A percentile compares a stretch with the other conserved stretches of the same genome.
phyloP scores from a whole-genome alignment of 192 early-diverging fungal species.

The Gigaspora rosea region DNA sequence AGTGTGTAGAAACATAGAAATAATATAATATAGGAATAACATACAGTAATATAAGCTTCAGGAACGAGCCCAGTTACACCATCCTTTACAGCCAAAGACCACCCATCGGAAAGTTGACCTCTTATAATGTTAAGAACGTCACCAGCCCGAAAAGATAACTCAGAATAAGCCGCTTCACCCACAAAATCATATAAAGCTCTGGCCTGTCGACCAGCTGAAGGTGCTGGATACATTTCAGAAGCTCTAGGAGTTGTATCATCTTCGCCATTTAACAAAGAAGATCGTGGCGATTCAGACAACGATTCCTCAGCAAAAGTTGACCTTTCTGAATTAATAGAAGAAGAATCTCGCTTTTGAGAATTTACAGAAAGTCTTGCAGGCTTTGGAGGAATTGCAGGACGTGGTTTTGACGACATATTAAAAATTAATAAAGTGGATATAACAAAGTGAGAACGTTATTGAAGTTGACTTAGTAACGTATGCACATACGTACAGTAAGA shows the following conservation, averaged over 20 bases:
- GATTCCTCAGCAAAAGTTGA: neutral
- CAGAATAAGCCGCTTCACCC: slow-evolving; percentile 42
- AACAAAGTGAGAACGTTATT: no score
- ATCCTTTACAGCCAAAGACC: slow-evolving; percentile 49
- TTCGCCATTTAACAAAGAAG: neutral
- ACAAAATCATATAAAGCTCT: slow-evolving; percentile 48
- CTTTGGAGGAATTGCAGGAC: slow-evolving; percentile 23
- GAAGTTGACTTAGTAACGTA: no score
- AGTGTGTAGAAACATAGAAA: no score
- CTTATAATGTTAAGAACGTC: slow-evolving; percentile 45
- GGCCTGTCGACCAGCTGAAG: slow-evolving; percentile 43
- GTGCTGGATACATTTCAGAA: slow-evolving; percentile 15
- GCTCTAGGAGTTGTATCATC: neutral
- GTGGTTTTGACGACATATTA: neutral
- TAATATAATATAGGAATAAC: neutral
- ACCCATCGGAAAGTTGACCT: slow-evolving; percentile 43
- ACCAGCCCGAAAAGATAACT: slow-evolving; percentile 44
- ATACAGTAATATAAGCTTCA: slow-evolving; percentile 47
- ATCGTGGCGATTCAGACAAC: neutral
- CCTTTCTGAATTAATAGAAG: neutral
- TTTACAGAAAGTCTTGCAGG: slow-evolving; percentile 25
- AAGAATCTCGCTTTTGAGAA: neutral
- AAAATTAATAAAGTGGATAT: no score
- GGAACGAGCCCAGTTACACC: slow-evolving; percentile 45
- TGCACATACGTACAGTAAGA: no score